A percentile compares a stretch with the other conserved stretches of the same genome.
phyloP scores from a whole-genome alignment of 331 rosid genomes.

The Arachis monticola region DNA sequence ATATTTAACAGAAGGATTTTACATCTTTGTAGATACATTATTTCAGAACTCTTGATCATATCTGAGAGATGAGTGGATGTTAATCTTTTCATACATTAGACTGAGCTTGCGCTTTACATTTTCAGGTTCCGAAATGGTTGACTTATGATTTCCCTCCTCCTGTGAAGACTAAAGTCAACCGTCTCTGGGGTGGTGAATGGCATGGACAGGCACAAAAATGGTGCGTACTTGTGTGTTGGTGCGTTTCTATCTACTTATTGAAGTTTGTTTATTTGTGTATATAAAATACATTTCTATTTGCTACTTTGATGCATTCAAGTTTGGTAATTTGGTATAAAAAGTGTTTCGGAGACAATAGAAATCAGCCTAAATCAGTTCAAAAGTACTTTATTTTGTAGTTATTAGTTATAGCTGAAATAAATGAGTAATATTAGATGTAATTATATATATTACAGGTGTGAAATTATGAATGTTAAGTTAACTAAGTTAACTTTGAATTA shows the following conservation, averaged over 20 bases:
- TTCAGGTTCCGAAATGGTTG: conserved; percentile 89
- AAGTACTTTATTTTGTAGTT: too few species aligned
- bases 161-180: conserved; percentile 93
- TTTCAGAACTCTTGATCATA: neutral
- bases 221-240: conserved; percentile 43
- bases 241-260: neutral
- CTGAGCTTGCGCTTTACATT: conserved; percentile 45
- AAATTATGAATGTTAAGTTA: too few species aligned
- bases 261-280: neutral
- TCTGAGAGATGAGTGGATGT: conserved; percentile 15
- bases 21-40: conserved; percentile 13
- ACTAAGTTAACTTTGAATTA: too few species aligned
- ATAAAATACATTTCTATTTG: neutral
- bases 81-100: conserved; percentile 29
- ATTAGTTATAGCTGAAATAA: too few species aligned
- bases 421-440: too few species aligned
- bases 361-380: too few species aligned
- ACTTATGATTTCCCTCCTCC: conserved; percentile 96
- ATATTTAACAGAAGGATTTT: conserved; percentile 18
- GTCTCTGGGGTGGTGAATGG: conserved; percentile 99
- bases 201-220: conserved; percentile 99
- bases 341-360: too few species aligned
- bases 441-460: too few species aligned
- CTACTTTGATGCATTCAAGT: neutral
- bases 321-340: neutral